Base-by-base conservation (phyloP, 768 basidiomycete genomes). In the Glaciozyma martinii region DNA sequence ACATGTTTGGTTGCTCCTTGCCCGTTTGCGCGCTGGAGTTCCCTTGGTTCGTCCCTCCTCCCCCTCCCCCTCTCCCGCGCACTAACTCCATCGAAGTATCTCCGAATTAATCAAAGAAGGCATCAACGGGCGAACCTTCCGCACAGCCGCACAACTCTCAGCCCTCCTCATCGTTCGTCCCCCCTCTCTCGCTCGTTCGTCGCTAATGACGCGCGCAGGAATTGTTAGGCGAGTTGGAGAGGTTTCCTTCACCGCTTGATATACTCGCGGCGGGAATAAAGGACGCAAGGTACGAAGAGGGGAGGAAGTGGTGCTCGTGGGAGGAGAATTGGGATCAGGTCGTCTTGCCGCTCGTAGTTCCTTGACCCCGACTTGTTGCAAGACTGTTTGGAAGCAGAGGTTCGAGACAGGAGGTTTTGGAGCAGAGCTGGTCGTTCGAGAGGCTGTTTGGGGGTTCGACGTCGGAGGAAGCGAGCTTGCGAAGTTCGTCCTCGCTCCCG, bases 1-100 rank as follows among this genome's bases (percentile, higher is more conserved):
- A 99, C 76, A 97, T 98, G 94, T 97, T 98, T 78, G 95, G 95
- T 6, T 97, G 93, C 71, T 87, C 87, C 7, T 79, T 98, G 62
- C 94, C 94, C 0, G 95, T 97, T 12, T 88, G 93, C 66, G 93
- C 95, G 0, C 80, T 91, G 5, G 81, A 85, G 56, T 99, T 94
- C 74, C 78, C 80, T 49, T 94, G 90, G 92, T 93, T 66, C n/a
- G 83, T 18, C 37, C 30, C 54, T 44, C 47, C 1, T 37, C 27
- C 19, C 50, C 5, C 27, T 7, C 37, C 12, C 30, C 23, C 32
- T 37, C 40, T 40, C 5, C 9, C 32, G 30, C 23, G 19, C 46
- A 47, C 25, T 23, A 18, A 4, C n/a, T 27, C 2, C 19, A 12
- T 16, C 3, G 1, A 59, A 94, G 93, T 75, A 80, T 99, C 37